Evolutionary conservation across 106 monocot species (phyloP).

Genomic region (Allium sativum): DNA sequence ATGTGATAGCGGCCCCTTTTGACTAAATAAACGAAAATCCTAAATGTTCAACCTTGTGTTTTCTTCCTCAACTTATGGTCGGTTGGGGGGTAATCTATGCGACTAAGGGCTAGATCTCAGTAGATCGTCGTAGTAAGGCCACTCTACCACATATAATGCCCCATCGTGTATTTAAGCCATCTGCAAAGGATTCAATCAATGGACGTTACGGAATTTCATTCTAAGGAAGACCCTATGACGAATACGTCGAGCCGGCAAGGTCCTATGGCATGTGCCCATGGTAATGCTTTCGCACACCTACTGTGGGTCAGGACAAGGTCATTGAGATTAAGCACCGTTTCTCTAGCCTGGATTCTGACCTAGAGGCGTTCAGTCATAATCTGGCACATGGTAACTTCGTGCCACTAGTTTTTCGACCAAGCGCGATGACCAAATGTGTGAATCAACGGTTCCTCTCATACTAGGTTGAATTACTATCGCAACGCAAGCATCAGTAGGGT

Average conservation of each 20-base stretch:
- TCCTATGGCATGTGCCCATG: slow-evolving; percentile 1
- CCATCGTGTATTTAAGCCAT: slow-evolving; percentile 21
- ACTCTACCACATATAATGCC: slow-evolving; percentile 19
- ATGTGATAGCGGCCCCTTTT: no score
- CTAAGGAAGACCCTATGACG: background rate
- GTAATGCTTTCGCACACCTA: background rate
- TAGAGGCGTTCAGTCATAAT: slow-evolving; percentile 23
- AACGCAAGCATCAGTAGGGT: no score
- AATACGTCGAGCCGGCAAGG: background rate
- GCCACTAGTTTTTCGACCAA: slow-evolving; percentile 73
- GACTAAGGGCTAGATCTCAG: slow-evolving; percentile 14
- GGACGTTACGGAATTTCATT: slow-evolving; percentile 3
- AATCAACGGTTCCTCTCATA: slow-evolving; percentile 14
- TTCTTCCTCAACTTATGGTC: no score
- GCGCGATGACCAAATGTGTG: slow-evolving; percentile 73
- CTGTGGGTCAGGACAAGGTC: background rate
- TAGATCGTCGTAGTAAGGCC: slow-evolving; percentile 22
- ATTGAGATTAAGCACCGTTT: background rate
- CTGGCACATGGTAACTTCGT: slow-evolving; percentile 56
- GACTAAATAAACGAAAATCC: no score
- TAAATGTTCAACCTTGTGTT: no score
- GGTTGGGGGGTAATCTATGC: slow-evolving; percentile 4
- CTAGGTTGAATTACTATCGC: slow-evolving; percentile 5
- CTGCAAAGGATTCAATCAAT: slow-evolving; percentile 9
- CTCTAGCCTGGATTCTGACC: slow-evolving; percentile 11